These are phyloP conservation scores for Trichoderma arundinaceum DNA, from an alignment of 2,329 filamentous ascomycete genomes.

Conservation along the genomic window DNA sequence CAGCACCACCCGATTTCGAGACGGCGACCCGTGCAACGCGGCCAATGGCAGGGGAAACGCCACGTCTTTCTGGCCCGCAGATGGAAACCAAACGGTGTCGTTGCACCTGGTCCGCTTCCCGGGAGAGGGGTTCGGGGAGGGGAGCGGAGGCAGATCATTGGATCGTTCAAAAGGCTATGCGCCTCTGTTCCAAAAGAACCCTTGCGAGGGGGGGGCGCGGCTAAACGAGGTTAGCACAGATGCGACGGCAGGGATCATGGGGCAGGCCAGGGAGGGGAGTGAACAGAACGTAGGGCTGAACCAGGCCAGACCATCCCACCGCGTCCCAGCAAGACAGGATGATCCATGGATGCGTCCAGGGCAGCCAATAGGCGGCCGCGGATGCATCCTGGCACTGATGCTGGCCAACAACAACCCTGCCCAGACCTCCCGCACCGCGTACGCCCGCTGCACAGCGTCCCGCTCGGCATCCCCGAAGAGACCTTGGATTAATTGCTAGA, in stretches of 20 bases:
- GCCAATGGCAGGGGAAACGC: conserved; percentile 28
- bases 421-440: conserved; percentile 28
- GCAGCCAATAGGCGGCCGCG: conserved; percentile 26
- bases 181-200: conserved; percentile 18
- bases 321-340: conserved; percentile 23
- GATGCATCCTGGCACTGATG: conserved; percentile 10
- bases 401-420: conserved; percentile 24
- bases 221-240: conserved; percentile 19
- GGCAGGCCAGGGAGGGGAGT: conserved; percentile 4
- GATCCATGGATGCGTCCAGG: conserved; percentile 29
- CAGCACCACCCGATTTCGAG: conserved; percentile 27
- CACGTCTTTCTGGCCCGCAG: conserved; percentile 24
- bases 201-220: conserved; percentile 21
- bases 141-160: conserved; percentile 26
- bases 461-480: conserved; percentile 32
- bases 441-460: conserved; percentile 32
- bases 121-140: conserved; percentile 28
- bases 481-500: conserved; percentile 30
- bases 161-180: conserved; percentile 13
- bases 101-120: conserved; percentile 25
- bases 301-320: conserved; percentile 23
- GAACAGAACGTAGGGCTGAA: conserved; percentile 28
- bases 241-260: conserved; percentile 18
- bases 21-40: conserved; percentile 23
- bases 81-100: conserved; percentile 30